Conservation (phyloP, 2,329 filamentous ascomycete species). For the Triangularia verruculosa region DNA sequence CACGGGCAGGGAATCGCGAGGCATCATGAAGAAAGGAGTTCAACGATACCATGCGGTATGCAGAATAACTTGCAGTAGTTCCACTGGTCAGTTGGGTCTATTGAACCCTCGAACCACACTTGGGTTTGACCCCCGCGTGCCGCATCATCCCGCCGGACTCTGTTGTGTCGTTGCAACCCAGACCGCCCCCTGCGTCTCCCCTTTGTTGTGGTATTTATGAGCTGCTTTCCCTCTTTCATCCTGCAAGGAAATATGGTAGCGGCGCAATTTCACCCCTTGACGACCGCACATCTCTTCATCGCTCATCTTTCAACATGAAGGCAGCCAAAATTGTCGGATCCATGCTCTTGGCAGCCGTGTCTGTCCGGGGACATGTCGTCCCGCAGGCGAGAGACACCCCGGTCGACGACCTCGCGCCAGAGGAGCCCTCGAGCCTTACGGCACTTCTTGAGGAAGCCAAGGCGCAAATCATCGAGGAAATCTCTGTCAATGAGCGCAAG, state of each 20-base stretch:
- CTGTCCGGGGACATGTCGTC: conserved; percentile 16
- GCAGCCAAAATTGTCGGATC: conserved; percentile 20
- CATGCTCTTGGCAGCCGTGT: conserved; percentile 17
- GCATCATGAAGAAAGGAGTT: not conserved
- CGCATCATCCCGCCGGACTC: not conserved
- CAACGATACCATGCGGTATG: not conserved
- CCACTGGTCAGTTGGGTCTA: not conserved
- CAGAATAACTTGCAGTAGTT: not conserved
- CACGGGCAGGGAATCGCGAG: not conserved
- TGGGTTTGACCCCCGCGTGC: not conserved
- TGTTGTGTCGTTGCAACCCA: not conserved
- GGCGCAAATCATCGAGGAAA: conserved; percentile 19
- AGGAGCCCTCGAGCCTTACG: conserved; percentile 13
- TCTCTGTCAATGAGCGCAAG: conserved; percentile 22
- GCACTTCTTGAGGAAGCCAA: conserved; percentile 25
- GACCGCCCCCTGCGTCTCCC: not conserved
- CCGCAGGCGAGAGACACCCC: conserved; percentile 14
- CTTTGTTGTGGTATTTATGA: not conserved
- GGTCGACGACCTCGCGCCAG: conserved; percentile 13
- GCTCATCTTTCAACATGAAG: conserved; percentile 12
- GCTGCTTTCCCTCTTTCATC: not conserved
- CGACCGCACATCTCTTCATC: not conserved
- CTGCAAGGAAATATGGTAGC: not conserved
- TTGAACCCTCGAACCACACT: not conserved
- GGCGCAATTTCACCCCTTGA: not conserved